Evolutionary conservation across 2,329 filamentous ascomycete genomes (phyloP).

Genomic region (Sclerotinia trifoliorum): DNA sequence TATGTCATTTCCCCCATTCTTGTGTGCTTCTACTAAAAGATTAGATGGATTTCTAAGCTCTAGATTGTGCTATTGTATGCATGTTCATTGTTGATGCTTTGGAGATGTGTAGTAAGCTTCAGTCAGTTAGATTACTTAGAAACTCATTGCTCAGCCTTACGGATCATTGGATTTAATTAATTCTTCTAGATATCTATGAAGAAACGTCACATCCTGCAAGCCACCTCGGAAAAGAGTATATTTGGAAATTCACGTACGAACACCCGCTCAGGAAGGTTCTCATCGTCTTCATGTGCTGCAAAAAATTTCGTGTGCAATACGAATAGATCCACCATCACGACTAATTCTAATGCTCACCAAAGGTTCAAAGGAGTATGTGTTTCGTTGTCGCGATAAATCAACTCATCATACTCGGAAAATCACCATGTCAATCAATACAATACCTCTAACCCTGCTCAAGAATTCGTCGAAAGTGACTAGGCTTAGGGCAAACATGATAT

Average conservation of each 20-base stretch:
- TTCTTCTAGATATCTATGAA: not conserved
- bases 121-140: not conserved
- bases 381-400: not conserved
- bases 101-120: slow-evolving; percentile 9
- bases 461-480: not conserved
- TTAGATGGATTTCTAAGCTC: slow-evolving; percentile 16
- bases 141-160: slow-evolving; percentile 11
- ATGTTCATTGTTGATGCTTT: slow-evolving; percentile 9
- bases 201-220: slow-evolving; percentile 7
- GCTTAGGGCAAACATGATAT: not conserved
- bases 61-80: not conserved
- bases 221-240: not conserved
- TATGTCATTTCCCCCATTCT: not conserved
- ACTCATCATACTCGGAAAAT: not conserved
- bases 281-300: not conserved
- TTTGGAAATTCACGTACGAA: not conserved
- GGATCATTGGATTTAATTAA: not conserved
- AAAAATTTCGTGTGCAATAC: not conserved
- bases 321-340: slow-evolving; percentile 9
- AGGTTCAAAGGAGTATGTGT: not conserved
- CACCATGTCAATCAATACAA: not conserved
- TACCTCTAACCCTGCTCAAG: not conserved
- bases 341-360: not conserved
- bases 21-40: not conserved
- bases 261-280: not conserved